Conservation (phyloP, 2,329 filamentous ascomycete species). For the Daldinia eschscholtzii region DNA sequence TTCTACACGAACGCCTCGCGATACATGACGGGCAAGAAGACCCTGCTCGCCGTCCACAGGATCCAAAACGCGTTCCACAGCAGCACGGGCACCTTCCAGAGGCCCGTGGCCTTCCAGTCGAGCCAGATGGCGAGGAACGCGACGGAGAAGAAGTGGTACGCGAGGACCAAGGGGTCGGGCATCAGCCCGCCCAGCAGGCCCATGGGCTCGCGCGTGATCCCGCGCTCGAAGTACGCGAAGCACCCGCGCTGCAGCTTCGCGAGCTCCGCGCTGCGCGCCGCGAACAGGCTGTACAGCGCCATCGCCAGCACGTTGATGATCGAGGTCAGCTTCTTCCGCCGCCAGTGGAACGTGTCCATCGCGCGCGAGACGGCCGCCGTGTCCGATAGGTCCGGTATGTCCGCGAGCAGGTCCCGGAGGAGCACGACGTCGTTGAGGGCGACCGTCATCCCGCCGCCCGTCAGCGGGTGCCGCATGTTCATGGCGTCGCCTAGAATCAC, state of each 20-base stretch:
- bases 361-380: constrained; percentile 73
- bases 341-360: constrained; percentile 86
- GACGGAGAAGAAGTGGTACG: constrained; percentile 95
- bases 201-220: constrained; percentile 81
- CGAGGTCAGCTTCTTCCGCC: constrained; percentile 81
- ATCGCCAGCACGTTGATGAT: constrained; percentile 99
- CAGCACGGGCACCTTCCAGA: constrained; percentile 73
- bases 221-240: constrained; percentile 89
- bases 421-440: constrained; percentile 92
- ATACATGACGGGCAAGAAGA: constrained; percentile 86
- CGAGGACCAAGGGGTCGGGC: constrained; percentile 79
- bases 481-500: constrained; percentile 92
- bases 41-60: constrained; percentile 82
- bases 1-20: constrained; percentile 66
- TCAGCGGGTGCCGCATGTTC: constrained; percentile 99
- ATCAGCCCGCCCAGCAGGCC: constrained; percentile 87
- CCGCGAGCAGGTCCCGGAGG: constrained; percentile 81
- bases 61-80: constrained; percentile 75
- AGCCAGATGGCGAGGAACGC: constrained; percentile 89
- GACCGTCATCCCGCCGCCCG: constrained; percentile 97
- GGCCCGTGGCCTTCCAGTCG: constrained; percentile 62
- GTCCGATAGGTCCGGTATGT: constrained; percentile 78
- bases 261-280: constrained; percentile 83
- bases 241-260: constrained; percentile 87
- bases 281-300: constrained; percentile 91